phyloP scores from a whole-genome alignment of 2,329 filamentous ascomycete species.

The Aureobasidium subglaciale region DNA sequence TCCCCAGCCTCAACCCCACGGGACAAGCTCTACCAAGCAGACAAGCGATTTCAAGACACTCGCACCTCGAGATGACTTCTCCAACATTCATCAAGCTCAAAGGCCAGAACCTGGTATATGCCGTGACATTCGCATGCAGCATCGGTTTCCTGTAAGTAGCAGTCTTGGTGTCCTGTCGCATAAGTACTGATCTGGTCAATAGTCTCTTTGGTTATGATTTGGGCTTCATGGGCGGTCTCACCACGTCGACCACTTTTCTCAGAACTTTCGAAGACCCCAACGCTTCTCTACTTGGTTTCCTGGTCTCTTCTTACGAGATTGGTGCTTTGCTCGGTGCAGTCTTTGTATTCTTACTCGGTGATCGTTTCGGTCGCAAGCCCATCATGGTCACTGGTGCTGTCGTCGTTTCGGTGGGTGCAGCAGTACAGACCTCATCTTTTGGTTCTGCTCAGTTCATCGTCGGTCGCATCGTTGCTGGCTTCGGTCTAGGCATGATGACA shows the following conservation, averaged over 20 bases:
- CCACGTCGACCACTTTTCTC: slow-evolving; percentile 27
- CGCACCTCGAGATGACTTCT: too few relatives aligned
- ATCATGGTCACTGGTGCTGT: slow-evolving; percentile 43
- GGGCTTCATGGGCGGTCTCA: slow-evolving; percentile 31
- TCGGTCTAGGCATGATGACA: slow-evolving; percentile 45
- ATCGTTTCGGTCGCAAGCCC: slow-evolving; percentile 44
- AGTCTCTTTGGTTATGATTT: slow-evolving; percentile 34
- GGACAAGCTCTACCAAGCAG: too few relatives aligned
- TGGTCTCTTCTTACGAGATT: slow-evolving; percentile 30
- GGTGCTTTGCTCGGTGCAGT: slow-evolving; percentile 46
- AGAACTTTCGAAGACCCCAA: slow-evolving; percentile 26
- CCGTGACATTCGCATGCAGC: slow-evolving; percentile 24
- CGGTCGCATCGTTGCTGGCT: slow-evolving; percentile 41
- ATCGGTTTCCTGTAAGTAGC: slow-evolving; percentile 30
- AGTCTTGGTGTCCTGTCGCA: background rate
- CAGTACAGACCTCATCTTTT: slow-evolving; percentile 40
- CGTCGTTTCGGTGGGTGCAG: slow-evolving; percentile 41
- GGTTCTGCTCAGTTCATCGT: slow-evolving; percentile 37
- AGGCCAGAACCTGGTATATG: slow-evolving; percentile 15
- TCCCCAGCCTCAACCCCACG: too few relatives aligned
- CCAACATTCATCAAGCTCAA: slow-evolving; percentile 17
- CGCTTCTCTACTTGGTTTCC: slow-evolving; percentile 24
- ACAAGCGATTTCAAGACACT: too few relatives aligned
- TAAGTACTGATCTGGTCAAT: too few relatives aligned
- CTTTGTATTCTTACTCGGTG: slow-evolving; percentile 43